Evolutionary conservation across 805 yeast genomes (phyloP), one percentile per base, ranked within the genome.

Genomic region (Saturnispora saitoi): DNA sequence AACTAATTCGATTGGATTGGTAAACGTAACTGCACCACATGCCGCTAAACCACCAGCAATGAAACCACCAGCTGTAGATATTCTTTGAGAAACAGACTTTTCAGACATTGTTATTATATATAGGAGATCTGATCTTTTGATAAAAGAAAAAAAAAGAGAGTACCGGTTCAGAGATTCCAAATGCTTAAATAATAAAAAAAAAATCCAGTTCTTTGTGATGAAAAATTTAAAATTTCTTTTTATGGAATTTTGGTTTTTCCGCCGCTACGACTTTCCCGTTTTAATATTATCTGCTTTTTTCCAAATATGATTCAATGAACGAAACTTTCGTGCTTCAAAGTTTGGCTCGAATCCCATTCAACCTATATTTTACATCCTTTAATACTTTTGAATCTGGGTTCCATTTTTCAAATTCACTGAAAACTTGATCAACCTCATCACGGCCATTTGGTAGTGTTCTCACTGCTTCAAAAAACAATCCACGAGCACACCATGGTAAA

Each of bases 1-100:
- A 57, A 91, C 88, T 53, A 93, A 72, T 66, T 93, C 99, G 54
- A 93, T 83, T 5, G 99, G 99, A 63, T 93, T 93, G 4, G 98
- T 90, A 62, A 91, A 82, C 0, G 97, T 91, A 41, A 93, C 99
- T 0, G 99, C 98, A 48, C 95, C 93, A 70, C 98, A 90, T 3
- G 98, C 97, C 3, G 99, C 99, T 14, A 85, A 50, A 8, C 93
- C 95, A 48, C 96, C 97, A 4, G 96, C 96, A 4, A 81, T 59
- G 58, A 90, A 88, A 2, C 96, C 95, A 19, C 95, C 95, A 11
- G 72, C 55, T 3, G 86, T 79, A 36, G 82, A 73, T 19, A 83
- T 74, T 54, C 75, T 70, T 55, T 78, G 81, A n/a, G 81, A 73
- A 1, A 79, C 80, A 4, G 76, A 58, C 51, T 69, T 69, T 43